Base-by-base conservation (phyloP, 1,139 yeast genomes). In the Magnusiomyces fungicola region DNA sequence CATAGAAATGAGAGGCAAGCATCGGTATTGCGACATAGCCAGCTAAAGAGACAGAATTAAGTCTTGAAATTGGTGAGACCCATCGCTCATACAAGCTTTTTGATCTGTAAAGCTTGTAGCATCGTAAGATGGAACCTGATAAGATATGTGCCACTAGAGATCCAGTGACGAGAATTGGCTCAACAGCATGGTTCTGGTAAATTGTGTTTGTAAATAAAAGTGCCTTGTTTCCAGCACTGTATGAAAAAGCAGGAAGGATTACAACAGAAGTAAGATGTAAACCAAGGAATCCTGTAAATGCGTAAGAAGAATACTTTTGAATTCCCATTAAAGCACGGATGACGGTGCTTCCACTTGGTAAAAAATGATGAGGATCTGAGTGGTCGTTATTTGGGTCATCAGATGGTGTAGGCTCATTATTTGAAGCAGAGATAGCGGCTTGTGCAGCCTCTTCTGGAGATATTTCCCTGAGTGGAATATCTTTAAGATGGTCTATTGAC, bases 231-330 rank as follows among this genome's bases (percentile, higher is more conserved):
- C 79, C 78, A 1, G 71, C 57, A 0, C 67, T 68, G 14, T 69
- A 53, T 1, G 80, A 75, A 5, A 79, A 55, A 1, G 76, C 65
- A 0, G 94, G 94, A 0, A 78, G 71, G 1, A 77, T 56, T 1
- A 79, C 68, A 4, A 81, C 84, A 0, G 83, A 71, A 1, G 78
- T 57, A 0, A 78, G 64, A 61, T 85, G 95, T 22, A 84, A 64
- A 0, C 79, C 74, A 4, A 80, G 63, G 58, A 85, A 85, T 1
- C 75, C 68, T 0, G 76, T 60, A 59, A 85, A 80, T 10, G 80
- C 69, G 50, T 78, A 74, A 0, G 87, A 80, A 23, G 86, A 77
- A 63, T 79, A 81, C 59, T 79, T 78, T 63, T 85, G 95, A 36
- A 56, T 24, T 46, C 23, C 21, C 3, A 25, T 36, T 5, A 46